A percentile compares a stretch with the other conserved stretches of the same genome.
Evolutionary conservation across 768 basidiomycete genomes (phyloP).

Genomic region (Lactarius pseudohatsudake): DNA sequence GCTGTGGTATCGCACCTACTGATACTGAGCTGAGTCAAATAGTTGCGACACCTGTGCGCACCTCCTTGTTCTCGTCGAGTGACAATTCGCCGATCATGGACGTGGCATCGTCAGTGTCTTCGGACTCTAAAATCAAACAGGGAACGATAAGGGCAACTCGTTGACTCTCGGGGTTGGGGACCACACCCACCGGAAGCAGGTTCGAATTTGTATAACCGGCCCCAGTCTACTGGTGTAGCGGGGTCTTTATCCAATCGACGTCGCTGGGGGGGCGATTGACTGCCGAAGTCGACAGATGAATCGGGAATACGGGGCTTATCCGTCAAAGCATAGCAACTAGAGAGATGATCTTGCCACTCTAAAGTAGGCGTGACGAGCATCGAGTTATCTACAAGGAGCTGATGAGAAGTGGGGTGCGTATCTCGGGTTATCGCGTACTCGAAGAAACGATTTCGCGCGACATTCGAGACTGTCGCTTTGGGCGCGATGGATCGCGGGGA

Average conservation of each 20-base stretch:
- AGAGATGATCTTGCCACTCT: slow-evolving; percentile 78
- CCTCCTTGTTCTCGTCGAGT: slow-evolving; percentile 75
- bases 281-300: slow-evolving; percentile 12
- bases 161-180: background rate
- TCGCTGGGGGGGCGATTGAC: slow-evolving; percentile 44
- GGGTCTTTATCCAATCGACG: slow-evolving; percentile 46
- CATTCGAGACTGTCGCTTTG: slow-evolving; percentile 70
- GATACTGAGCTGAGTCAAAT: slow-evolving; percentile 34
- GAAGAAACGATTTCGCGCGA: slow-evolving; percentile 80
- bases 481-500: slow-evolving; percentile 55
- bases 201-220: slow-evolving; percentile 60
- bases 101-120: slow-evolving; percentile 39
- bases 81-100: slow-evolving; percentile 71
- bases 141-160: background rate
- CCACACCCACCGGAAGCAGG: slow-evolving; percentile 21
- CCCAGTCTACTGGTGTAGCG: slow-evolving; percentile 48
- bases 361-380: slow-evolving; percentile 63
- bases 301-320: background rate
- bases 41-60: slow-evolving; percentile 32
- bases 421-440: slow-evolving; percentile 40
- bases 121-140: slow-evolving; percentile 25
- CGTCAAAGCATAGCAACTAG: slow-evolving; percentile 48
- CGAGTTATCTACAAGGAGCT: slow-evolving; percentile 47
- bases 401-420: background rate
- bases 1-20: slow-evolving; percentile 81